Percentiles rank a stretch among this genome's conserved stretches.
These are phyloP conservation scores for Paramecium primaurelia DNA, from an alignment of 73 alveolate genomes.

Conservation along the genomic window DNA sequence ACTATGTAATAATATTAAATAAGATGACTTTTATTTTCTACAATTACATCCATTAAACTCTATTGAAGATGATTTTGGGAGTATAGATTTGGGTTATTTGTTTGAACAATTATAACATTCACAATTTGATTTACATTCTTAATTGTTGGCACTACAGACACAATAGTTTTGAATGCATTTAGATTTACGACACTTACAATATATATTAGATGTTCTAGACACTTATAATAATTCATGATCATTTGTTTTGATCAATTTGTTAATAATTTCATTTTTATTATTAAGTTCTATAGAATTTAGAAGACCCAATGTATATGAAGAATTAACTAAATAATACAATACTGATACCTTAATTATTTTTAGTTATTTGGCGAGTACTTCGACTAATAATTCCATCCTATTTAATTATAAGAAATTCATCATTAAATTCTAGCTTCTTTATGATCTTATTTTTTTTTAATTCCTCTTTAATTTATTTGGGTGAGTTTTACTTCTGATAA, in stretches of 20 bases:
- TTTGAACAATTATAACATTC: neutral
- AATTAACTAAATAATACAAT: neutral
- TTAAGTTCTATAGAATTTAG: neutral
- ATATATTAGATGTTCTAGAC: neutral
- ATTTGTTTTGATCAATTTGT: neutral
- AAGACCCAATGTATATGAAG: neutral
- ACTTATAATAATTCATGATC: neutral
- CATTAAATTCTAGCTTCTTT: neutral
- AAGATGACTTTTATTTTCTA: neutral
- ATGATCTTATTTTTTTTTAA: neutral
- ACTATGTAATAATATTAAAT: neutral
- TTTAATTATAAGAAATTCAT: neutral
- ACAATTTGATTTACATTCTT: neutral
- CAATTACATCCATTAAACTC: neutral
- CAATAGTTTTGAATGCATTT: slow-evolving; percentile 17
- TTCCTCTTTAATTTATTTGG: neutral
- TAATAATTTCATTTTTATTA: neutral
- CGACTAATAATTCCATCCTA: neutral
- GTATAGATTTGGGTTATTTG: neutral
- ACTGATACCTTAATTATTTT: neutral
- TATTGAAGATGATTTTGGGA: neutral
- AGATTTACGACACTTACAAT: neutral
- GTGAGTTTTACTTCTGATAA: neutral
- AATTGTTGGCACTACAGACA: neutral
- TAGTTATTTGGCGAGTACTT: neutral